Conservation (phyloP, 1,139 yeast genomes). For the Blastobotrys apis region DNA sequence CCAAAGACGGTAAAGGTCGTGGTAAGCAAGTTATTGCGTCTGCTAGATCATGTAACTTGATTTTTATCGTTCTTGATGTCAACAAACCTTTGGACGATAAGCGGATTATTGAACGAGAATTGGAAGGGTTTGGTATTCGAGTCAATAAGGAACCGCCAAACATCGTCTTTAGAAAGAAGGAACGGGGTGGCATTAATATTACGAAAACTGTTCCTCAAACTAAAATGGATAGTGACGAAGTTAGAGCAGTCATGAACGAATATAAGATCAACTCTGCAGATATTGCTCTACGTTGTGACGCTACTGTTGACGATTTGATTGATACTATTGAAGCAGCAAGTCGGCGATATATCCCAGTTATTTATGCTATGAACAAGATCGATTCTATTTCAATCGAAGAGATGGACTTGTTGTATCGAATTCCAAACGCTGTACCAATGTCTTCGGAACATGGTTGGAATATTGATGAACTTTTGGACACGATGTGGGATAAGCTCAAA, state of each 20-base stretch:
- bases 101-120: conserved; percentile 85
- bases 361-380: conserved; percentile 89
- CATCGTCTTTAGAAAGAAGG: conserved; percentile 84
- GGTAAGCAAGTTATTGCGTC: conserved; percentile 99
- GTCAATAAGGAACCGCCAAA: conserved; percentile 90
- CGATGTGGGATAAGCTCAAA: conserved; percentile 90
- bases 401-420: conserved; percentile 78
- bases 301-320: conserved; percentile 91
- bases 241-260: conserved; percentile 93
- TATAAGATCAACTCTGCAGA: conserved; percentile 96
- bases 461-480: conserved; percentile 84
- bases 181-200: conserved; percentile 90
- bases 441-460: conserved; percentile 97
- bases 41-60: conserved; percentile 89
- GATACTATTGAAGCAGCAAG: conserved; percentile 89
- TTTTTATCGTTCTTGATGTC: conserved; percentile 91
- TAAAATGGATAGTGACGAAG: conserved; percentile 85
- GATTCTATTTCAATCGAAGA: conserved; percentile 94
- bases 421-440: conserved; percentile 95
- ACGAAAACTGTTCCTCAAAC: conserved; percentile 92
- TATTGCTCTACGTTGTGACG: conserved; percentile 93
- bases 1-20: conserved; percentile 98
- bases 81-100: conserved; percentile 94
- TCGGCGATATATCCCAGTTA: conserved; percentile 90
- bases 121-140: conserved; percentile 96